Base-by-base conservation (phyloP, 2,329 filamentous ascomycete species). In the Colletotrichum tropicale region DNA sequence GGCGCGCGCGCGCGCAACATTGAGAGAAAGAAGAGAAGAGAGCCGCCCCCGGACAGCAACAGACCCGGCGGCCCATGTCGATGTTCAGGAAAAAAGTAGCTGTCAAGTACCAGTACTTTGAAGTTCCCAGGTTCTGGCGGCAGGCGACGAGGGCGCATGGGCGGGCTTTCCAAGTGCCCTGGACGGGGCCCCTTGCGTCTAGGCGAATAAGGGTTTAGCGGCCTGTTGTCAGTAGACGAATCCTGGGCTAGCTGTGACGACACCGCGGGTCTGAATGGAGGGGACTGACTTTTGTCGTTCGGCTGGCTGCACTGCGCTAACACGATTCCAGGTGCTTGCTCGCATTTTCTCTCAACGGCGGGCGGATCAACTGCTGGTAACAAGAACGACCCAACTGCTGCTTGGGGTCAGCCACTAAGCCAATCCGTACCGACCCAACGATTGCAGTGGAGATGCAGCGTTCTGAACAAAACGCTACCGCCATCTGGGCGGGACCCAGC, bases 51-150 rank as follows among this genome's bases (percentile, higher is more conserved):
- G 70, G 64, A 73, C 64, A 75, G 73, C 64, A 64, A 70, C 73
- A 73, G 68, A 52, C 38, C 73, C 70, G 70, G 64, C 56, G 64
- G 73, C 18, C 73, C 70, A 73, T 73, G 73, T 75, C 64, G 70
- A 75, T 67, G 60, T 69, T 73, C 48, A 21, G 18, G 36, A 18
- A 43, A 52, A 67, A 73, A 48, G 73, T 73, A 36, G 28, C 48
- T 13, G 56, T 60, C 56, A 75, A 75, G 73, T 75, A 75, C 58
- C 73, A 56, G 73, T 75, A 75, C 73, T 55, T 73, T 28, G 32
- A 52, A 52, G 43, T 68, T 73, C 32, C 43, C 55, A 61, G 32
- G 58, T 61, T 32, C 43, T 21, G 26, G 58, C 58, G 58, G 58
- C 58, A 61, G 58, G 30, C 58, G 58, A 61, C 55, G 55, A 52